Evolutionary conservation across 768 basidiomycete species (phyloP), one percentile per base, ranked within the genome.

Genomic region (Boletus vinaceobasis): DNA sequence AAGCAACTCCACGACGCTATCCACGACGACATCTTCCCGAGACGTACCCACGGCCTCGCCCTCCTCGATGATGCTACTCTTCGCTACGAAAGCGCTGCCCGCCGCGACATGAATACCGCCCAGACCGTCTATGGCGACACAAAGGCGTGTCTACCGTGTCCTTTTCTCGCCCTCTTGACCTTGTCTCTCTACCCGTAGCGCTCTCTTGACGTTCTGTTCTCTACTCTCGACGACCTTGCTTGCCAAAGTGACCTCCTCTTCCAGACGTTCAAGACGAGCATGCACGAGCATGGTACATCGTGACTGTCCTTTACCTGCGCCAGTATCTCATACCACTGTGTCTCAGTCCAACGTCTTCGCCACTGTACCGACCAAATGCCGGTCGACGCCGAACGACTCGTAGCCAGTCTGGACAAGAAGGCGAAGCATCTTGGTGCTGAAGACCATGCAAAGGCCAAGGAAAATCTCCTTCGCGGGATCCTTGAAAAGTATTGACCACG

Each of bases 1-100:
- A 70, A 65, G 35, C 64, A 70, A n/a, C 62, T 72, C 49, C 77
- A 77, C 58, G 68, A 64, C 14, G 56, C 56, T 26, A 48, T 77
- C 33, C 71, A 72, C 26, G 57, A 66, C 32, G 63, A 74, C 60
- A 63, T 73, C 29, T 67, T 74, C 46, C 55, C 71, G 0, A 55
- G 61, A 15, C 69, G 68, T 27, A 58, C 65, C 1, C 67, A 66
- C 4, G 84, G 81, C 7, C 65, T 87, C 35, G 65, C 81, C 11
- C 65, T 71, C 7, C 81, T 87, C 69, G 79, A 86, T 63, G 75
- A 77, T 17, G 79, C 76, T 21, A 79, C 82, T 66, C 82, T 80
- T 62, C 73, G 72, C 11, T 68, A 79, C 46, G 87, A 89, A 63
- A 61, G 65, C 1, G 62, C 75, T 17, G 69, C 72, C 15, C 70